Evolutionary conservation across 305 asterid genomes (phyloP), one percentile per base, ranked within the genome.

Genomic region (Fraxinus dipetala): DNA sequence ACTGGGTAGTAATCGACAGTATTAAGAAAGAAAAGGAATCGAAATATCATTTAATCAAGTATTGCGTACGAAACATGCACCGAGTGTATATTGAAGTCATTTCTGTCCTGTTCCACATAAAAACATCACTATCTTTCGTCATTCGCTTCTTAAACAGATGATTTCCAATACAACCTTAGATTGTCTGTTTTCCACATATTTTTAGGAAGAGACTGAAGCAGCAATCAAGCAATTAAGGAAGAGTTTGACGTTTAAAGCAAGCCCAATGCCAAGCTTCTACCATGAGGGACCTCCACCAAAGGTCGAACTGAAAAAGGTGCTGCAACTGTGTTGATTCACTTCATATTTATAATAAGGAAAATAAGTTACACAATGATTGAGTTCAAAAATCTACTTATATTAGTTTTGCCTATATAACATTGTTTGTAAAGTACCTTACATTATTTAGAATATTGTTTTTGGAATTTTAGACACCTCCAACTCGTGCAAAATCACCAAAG

Each of bases 401-500:
- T 18, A 6, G 28, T 38, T 38, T 56, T 63, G 14, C 65, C 14
- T 48, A 16, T 2, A 40, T 8, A 14, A 20, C 48, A 51, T 36
- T 81, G 72, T 73, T 67, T 54, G 54, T 51, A 8, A 38, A 22
- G 20, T 73, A 43, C 32, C 18, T 76, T 65, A 74, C 48, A 45
- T 36, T 34, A 56, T 45, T 63, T 36, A 28, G 72, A 77, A 6
- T 75, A 13, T 63, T 82, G 78, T 78, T 26, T 87, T 80, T 84
- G 48, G 81, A 32, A 80, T 78, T 75, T 54, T 83, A 94, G 96
- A 79, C 91, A 74, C 97, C 96, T 48, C 95, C 96, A 38, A 94
- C 98, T 78, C 97, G 98, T 86, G 96, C 98, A 51, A 93, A 91
- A 83, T 93, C 98, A 45, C 98, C 98, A 13, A 93, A 93, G 83